phyloP scores from a whole-genome alignment of 2,329 filamentous ascomycete genomes.

The Thelonectria discophora region DNA sequence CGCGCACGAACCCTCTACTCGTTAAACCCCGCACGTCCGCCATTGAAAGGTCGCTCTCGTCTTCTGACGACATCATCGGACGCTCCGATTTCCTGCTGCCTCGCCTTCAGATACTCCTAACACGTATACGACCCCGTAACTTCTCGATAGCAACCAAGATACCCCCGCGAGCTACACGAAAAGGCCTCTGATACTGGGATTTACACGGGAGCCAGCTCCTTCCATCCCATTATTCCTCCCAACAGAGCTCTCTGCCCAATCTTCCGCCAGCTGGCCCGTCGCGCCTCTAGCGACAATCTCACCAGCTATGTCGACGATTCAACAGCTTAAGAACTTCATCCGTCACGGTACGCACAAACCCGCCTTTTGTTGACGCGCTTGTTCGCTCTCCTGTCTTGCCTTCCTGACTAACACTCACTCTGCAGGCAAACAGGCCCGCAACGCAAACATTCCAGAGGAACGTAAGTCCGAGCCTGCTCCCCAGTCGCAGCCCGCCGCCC shows the following conservation, averaged over 20 bases:
- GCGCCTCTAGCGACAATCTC: slow-evolving; percentile 38
- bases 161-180: background rate
- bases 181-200: background rate
- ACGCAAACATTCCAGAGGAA: slow-evolving; percentile 62
- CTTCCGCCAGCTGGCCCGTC: slow-evolving; percentile 36
- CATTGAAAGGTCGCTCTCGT: slow-evolving; percentile 3
- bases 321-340: slow-evolving; percentile 98
- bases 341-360: slow-evolving; percentile 74
- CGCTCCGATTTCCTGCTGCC: slow-evolving; percentile 7
- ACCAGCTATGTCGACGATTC: slow-evolving; percentile 74
- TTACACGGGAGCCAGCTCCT: slow-evolving; percentile 11
- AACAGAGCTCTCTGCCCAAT: slow-evolving; percentile 19
- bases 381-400: slow-evolving; percentile 3
- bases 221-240: slow-evolving; percentile 7
- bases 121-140: background rate
- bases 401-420: slow-evolving; percentile 20
- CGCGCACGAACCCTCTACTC: slow-evolving; percentile 26
- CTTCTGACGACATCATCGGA: slow-evolving; percentile 19
- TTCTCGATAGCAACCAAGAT: background rate
- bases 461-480: slow-evolving; percentile 63
- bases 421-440: slow-evolving; percentile 86
- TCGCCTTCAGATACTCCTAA: slow-evolving; percentile 10
- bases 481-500: slow-evolving; percentile 59
- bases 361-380: too few relatives aligned
- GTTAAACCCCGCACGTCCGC: slow-evolving; percentile 26